A percentile compares a stretch with the other conserved stretches of the same genome.
phyloP scores from a whole-genome alignment of 225 moss, liverwort and hornwort species.

The Straminergon stramineum region DNA sequence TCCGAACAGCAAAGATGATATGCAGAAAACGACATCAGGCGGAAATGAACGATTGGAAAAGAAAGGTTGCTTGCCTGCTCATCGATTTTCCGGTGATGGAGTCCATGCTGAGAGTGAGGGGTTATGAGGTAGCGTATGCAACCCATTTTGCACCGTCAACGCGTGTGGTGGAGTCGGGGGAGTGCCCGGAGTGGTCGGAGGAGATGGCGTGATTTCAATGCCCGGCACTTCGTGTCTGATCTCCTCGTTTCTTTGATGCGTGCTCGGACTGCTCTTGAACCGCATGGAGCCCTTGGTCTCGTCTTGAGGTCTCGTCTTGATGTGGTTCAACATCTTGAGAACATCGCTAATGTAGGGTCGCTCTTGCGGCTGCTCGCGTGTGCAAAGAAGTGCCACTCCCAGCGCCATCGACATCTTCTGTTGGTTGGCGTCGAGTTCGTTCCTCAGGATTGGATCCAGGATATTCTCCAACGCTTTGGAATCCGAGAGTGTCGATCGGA shows the following conservation, averaged over 20 bases:
- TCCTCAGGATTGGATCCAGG: slow-evolving; percentile 15
- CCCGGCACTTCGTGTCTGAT: slow-evolving; percentile 31
- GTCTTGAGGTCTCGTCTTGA: slow-evolving; percentile 5
- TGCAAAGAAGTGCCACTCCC: slow-evolving; percentile 47
- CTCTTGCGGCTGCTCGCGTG: slow-evolving; percentile 33
- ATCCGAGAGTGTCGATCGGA: slow-evolving; percentile 12
- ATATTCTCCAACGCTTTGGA: slow-evolving; percentile 20
- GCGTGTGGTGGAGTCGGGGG: neutral
- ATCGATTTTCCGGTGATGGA: slow-evolving; percentile 13
- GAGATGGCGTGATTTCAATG: slow-evolving; percentile 13
- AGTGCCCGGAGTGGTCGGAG: slow-evolving; percentile 11
- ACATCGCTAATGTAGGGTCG: slow-evolving; percentile 30
- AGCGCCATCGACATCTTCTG: slow-evolving; percentile 42
- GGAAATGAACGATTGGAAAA: neutral
- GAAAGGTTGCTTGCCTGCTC: neutral
- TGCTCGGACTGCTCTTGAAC: slow-evolving; percentile 9
- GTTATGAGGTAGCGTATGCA: neutral
- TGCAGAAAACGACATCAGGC: neutral
- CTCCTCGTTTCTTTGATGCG: slow-evolving; percentile 16
- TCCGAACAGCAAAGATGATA: neutral
- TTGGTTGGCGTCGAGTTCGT: slow-evolving; percentile 7
- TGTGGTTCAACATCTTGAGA: slow-evolving; percentile 36
- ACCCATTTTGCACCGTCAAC: neutral
- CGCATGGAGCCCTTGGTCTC: neutral
- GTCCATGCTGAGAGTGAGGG: slow-evolving; percentile 20